These are phyloP conservation scores for Saccharomycopsis fibuligera DNA, from an alignment of 805 yeast genomes.

Conservation along the genomic window DNA sequence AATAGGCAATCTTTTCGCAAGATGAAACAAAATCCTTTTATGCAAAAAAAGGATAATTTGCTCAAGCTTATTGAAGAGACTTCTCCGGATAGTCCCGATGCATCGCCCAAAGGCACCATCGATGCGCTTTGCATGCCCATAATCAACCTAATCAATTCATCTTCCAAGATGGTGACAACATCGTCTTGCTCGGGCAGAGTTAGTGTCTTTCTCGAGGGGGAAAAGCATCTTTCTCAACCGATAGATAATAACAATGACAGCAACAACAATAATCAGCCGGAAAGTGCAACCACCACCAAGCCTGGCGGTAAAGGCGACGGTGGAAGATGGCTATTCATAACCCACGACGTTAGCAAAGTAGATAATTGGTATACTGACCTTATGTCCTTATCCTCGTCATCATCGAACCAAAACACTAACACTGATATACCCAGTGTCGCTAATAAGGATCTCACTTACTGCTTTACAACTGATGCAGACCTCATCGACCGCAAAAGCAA, in stretches of 20 bases:
- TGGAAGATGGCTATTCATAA: slow-evolving; percentile 77
- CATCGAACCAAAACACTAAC: not conserved
- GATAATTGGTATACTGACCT: slow-evolving; percentile 38
- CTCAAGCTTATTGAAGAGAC: slow-evolving; percentile 45
- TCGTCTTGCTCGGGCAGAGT: slow-evolving; percentile 87
- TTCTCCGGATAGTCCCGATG: slow-evolving; percentile 42
- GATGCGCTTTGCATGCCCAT: slow-evolving; percentile 70
- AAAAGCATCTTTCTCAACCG: slow-evolving; percentile 32
- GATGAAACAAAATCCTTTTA: slow-evolving; percentile 44
- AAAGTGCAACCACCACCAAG: slow-evolving; percentile 25
- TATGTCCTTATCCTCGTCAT: too few species aligned
- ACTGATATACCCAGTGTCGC: not conserved
- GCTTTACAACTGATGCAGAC: not conserved
- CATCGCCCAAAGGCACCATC: slow-evolving; percentile 87
- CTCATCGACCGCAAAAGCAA: not conserved
- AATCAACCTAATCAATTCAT: slow-evolving; percentile 58
- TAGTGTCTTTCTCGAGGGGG: slow-evolving; percentile 75
- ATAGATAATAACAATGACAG: not conserved
- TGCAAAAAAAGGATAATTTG: slow-evolving; percentile 56
- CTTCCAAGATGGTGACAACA: slow-evolving; percentile 70
- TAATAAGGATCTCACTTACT: not conserved
- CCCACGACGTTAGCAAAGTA: slow-evolving; percentile 52
- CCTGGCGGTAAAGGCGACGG: slow-evolving; percentile 83
- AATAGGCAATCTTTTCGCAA: too few species aligned
- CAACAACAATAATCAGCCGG: not conserved